A percentile compares a stretch with the other conserved stretches of the same genome.
Evolutionary conservation across 1,139 yeast species (phyloP).

Genomic region (Taphrina flavorubra): DNA sequence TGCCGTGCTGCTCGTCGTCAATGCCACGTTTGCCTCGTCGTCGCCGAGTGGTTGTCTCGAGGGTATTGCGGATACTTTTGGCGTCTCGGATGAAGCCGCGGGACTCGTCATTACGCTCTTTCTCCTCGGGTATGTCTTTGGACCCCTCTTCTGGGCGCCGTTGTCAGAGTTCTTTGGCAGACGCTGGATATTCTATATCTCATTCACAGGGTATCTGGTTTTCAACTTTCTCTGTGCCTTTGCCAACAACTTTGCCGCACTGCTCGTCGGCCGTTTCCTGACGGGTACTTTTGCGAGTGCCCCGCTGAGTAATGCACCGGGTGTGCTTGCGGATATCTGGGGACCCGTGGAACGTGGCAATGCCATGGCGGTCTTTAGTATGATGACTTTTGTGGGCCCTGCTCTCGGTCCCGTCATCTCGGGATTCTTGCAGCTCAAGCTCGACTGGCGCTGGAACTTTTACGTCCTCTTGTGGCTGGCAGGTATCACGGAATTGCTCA

Average conservation of each 20-base stretch:
- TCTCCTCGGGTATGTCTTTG: constrained; percentile 73
- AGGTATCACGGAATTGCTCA: constrained; percentile 58
- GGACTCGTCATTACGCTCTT: constrained; percentile 78
- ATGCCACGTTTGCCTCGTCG: constrained; percentile 60
- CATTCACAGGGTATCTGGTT: constrained; percentile 73
- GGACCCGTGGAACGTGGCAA: constrained; percentile 59
- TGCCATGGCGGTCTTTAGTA: constrained; percentile 65
- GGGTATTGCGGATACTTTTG: constrained; percentile 64
- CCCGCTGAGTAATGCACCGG: constrained; percentile 83
- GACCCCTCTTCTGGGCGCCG: constrained; percentile 91
- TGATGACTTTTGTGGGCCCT: constrained; percentile 68
- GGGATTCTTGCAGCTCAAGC: constrained; percentile 61
- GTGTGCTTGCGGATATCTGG: constrained; percentile 68
- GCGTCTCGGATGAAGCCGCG: constrained; percentile 79
- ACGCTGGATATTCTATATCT: constrained; percentile 78
- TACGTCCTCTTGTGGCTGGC: constrained; percentile 63
- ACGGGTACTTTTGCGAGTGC: constrained; percentile 88
- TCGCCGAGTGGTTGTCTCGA: constrained; percentile 68
- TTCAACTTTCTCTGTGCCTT: constrained; percentile 90
- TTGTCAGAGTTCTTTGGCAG: constrained; percentile 85
- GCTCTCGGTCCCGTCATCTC: constrained; percentile 66
- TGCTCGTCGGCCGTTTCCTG: constrained; percentile 78
- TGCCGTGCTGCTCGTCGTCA: constrained; percentile 55
- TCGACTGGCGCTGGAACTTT: constrained; percentile 67
- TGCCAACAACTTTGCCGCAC: constrained; percentile 80